Evolutionary conservation across 2,329 filamentous ascomycete genomes (phyloP), one percentile per base, ranked within the genome.

Genomic region (Aureobasidium sp.): DNA sequence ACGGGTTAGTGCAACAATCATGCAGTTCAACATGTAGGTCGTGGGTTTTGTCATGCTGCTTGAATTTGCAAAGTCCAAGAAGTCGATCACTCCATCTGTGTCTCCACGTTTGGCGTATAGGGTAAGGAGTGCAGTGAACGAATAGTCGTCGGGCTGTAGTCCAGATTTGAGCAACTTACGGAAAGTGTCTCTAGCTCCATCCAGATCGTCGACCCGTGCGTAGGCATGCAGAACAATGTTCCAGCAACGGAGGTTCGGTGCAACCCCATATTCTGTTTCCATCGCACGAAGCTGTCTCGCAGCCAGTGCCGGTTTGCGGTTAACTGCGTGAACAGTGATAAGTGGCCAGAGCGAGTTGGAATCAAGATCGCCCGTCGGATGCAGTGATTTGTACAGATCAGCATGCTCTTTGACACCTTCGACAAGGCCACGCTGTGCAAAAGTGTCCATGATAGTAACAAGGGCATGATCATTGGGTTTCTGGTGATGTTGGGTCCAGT

Each of bases 211-310:
- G 1, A 87, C 86, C 70, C 88, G 89, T 23, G 85, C 84, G 77
- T 94, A 87, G 3, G 91, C 90, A 72, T 91, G 88, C 53, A 98
- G 82, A 33, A 97, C 78, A 27, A 90, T 89, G 73, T 97, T 97
- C 91, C 92, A 97, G 68, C 87, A 88, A 42, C 83, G 75, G 1
- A 85, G 76, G 69, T 89, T 87, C 9, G 90, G 91, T 48, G 81
- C 70, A 20, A 91, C 71, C 1, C 81, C 78, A 71, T 90, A 90
- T 58, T 88, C 82, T 9, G 79, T 71, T 29, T 76, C 74, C 65
- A 96, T 88, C n/a, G 85, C 82, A 54, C 88, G 74, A 67, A 98
- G 91, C 20, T 64, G 42, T 90, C 86, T 25, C 81, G 76, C 58
- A 87, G 79, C 0, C 91, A 88, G 59, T 87, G 80, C 73, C 0